phyloP scores from a whole-genome alignment of 345 rosid species.

The Linum lewisii region DNA sequence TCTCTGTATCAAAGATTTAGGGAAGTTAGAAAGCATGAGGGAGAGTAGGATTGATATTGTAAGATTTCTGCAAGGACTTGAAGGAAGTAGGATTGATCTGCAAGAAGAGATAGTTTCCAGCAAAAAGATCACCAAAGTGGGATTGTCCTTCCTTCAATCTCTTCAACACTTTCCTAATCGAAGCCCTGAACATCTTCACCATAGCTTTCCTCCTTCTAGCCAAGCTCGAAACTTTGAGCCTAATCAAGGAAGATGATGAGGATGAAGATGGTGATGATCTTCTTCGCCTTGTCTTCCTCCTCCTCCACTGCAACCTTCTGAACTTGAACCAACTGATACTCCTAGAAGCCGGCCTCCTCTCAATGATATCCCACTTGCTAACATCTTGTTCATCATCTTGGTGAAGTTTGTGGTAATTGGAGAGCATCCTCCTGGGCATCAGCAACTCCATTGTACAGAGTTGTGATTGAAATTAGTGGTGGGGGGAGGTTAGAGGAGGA shows the following conservation, averaged over 20 bases:
- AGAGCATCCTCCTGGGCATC: not conserved
- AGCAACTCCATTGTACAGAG: not conserved
- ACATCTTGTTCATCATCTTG: not conserved
- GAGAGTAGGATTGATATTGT: not conserved
- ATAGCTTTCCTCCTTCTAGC: conserved; percentile 29
- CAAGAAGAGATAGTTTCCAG: conserved; percentile 65
- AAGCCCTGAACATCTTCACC: conserved; percentile 18
- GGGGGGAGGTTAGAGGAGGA: not conserved
- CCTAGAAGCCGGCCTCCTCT: not conserved
- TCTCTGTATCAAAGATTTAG: no score
- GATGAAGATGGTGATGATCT: not conserved
- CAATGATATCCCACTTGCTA: not conserved
- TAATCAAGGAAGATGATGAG: not conserved
- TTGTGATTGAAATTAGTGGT: not conserved
- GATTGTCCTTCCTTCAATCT: conserved; percentile 52
- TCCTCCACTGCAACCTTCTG: conserved; percentile 1
- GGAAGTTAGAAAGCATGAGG: conserved; percentile 1
- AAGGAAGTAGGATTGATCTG: conserved; percentile 55
- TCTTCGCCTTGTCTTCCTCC: not conserved
- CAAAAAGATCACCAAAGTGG: conserved; percentile 64
- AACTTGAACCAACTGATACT: not conserved
- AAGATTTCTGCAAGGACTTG: conserved; percentile 19
- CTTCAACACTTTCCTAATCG: conserved; percentile 37
- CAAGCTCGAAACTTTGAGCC: conserved; percentile 19
- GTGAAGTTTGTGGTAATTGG: not conserved